phyloP scores from a whole-genome alignment of 2,329 filamentous ascomycete genomes.

The Alternaria conjuncta region DNA sequence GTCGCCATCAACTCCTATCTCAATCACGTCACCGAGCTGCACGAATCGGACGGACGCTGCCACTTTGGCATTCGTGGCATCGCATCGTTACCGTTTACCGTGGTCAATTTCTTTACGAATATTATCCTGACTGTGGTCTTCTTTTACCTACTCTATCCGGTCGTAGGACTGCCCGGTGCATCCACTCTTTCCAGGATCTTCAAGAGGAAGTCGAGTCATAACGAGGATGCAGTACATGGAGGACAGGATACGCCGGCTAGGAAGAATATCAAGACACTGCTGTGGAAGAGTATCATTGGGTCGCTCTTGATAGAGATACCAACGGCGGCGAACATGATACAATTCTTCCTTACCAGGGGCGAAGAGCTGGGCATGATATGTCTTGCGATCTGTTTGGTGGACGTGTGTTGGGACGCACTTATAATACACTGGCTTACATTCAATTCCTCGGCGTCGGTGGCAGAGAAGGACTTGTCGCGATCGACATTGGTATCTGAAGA shows the following conservation, averaged over 20 bases:
- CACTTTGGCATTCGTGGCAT: slow-evolving; percentile 45
- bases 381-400: slow-evolving; percentile 47
- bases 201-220: not conserved
- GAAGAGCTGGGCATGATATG: slow-evolving; percentile 49
- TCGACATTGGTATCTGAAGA: not conserved
- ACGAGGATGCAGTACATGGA: not conserved
- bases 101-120: slow-evolving; percentile 46
- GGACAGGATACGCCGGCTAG: slow-evolving; percentile 18
- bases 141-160: slow-evolving; percentile 41
- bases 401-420: slow-evolving; percentile 32
- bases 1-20: slow-evolving; percentile 36
- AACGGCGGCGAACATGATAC: slow-evolving; percentile 45
- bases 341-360: slow-evolving; percentile 40
- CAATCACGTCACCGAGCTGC: slow-evolving; percentile 38
- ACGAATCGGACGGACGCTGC: slow-evolving; percentile 36
- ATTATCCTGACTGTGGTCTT: slow-evolving; percentile 46
- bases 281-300: slow-evolving; percentile 40
- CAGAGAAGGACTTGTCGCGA: slow-evolving; percentile 11
- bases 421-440: slow-evolving; percentile 31
- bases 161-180: slow-evolving; percentile 7
- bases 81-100: slow-evolving; percentile 44
- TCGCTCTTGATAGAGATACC: slow-evolving; percentile 44
- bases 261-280: slow-evolving; percentile 26
- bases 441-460: slow-evolving; percentile 11
- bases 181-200: not conserved